Evolutionary conservation across 176 grass and related monocot genomes (phyloP).

Genomic region (Raddia guianensis): DNA sequence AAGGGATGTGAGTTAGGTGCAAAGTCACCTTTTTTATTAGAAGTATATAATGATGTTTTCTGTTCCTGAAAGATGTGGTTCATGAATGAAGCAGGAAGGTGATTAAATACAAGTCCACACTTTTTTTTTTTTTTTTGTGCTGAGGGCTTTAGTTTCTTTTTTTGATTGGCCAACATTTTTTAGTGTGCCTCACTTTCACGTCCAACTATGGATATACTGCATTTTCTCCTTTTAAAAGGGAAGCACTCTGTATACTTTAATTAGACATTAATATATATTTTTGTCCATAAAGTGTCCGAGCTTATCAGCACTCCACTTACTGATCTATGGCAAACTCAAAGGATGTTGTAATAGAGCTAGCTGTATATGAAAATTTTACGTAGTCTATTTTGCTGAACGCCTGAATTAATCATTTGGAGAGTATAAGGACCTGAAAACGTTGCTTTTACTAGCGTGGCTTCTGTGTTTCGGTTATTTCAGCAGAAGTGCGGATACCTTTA

Average conservation of each 20-base stretch:
- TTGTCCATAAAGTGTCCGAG: not conserved
- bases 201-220: conserved; percentile 36
- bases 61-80: conserved; percentile 22
- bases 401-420: conserved; percentile 34
- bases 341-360: conserved; percentile 44
- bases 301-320: conserved; percentile 48
- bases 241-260: conserved; percentile 5
- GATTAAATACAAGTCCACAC: conserved; percentile 4
- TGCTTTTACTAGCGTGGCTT: conserved; percentile 20
- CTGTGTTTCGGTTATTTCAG: conserved; percentile 9
- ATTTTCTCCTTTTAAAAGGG: conserved; percentile 37
- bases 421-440: conserved; percentile 7
- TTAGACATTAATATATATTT: conserved; percentile 22
- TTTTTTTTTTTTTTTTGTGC: conserved; percentile 20
- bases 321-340: conserved; percentile 31
- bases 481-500: not conserved
- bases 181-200: conserved; percentile 44
- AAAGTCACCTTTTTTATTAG: conserved; percentile 17
- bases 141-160: not conserved
- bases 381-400: conserved; percentile 30
- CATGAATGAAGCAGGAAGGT: not conserved
- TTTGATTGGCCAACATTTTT: conserved; percentile 43
- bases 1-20: conserved; percentile 32
- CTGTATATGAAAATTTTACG: conserved; percentile 25
- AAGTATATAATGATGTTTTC: not conserved